phyloP scores from a whole-genome alignment of 768 basidiomycete species.

The Ramaria rubella region DNA sequence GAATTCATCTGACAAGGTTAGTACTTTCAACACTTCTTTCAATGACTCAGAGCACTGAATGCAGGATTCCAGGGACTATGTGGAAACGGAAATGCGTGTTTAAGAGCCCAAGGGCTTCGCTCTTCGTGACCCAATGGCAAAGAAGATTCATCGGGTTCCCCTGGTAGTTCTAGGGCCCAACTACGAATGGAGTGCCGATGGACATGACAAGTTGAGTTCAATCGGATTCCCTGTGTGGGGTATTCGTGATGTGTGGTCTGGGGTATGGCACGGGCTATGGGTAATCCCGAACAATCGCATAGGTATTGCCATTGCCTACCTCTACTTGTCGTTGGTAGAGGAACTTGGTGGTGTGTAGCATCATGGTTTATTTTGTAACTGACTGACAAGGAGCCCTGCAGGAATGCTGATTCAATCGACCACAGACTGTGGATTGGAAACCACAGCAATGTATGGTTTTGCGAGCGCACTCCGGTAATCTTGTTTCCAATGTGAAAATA shows the following conservation, averaged over 20 bases:
- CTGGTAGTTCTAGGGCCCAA: constrained; percentile 22
- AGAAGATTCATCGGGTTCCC: constrained; percentile 18
- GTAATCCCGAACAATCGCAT: constrained; percentile 28
- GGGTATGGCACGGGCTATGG: constrained; percentile 26
- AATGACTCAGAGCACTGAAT: background rate
- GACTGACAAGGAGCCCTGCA: constrained; percentile 11
- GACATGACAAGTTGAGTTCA: no score
- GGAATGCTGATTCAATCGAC: constrained; percentile 30
- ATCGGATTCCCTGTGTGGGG: constrained; percentile 31
- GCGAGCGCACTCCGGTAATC: constrained; percentile 28
- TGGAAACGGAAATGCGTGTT: background rate
- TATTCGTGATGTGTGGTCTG: constrained; percentile 21
- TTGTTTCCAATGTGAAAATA: no score
- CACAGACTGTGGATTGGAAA: constrained; percentile 34
- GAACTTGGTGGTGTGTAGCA: constrained; percentile 23
- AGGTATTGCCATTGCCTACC: constrained; percentile 21
- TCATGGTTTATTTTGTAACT: constrained; percentile 5
- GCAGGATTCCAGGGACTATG: background rate
- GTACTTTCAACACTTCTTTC: background rate
- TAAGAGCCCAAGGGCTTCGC: constrained; percentile 23
- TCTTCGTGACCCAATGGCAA: constrained; percentile 20
- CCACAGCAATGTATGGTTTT: constrained; percentile 25
- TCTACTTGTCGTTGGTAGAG: constrained; percentile 22
- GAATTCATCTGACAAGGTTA: background rate
- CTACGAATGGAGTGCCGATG: constrained; percentile 12